Evolutionary conservation across 2,329 filamentous ascomycete species (phyloP).

Genomic region (Arthrobotrys pseudoclavata): DNA sequence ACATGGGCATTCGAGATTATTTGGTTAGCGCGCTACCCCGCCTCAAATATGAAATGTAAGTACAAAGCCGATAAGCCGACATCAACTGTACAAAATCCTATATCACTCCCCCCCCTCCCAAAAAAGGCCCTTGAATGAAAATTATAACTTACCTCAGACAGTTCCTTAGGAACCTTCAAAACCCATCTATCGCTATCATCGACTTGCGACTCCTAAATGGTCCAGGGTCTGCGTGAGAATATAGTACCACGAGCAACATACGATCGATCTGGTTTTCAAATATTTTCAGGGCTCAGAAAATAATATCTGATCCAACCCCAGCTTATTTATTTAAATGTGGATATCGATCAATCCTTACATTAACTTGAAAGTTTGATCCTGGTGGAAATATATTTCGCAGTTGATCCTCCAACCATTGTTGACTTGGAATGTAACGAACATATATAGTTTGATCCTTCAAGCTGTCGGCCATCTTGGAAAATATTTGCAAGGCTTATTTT

Average conservation of each 20-base stretch:
- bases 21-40: too few relatives aligned
- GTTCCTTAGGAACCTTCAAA: not conserved
- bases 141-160: not conserved
- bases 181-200: not conserved
- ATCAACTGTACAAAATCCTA: too few relatives aligned
- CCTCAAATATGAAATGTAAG: too few relatives aligned
- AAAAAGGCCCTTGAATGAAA: not conserved
- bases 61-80: too few relatives aligned
- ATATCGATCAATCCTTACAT: too few relatives aligned
- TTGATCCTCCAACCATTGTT: not conserved
- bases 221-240: not conserved
- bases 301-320: too few relatives aligned
- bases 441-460: not conserved
- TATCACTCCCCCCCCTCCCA: too few relatives aligned
- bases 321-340: too few relatives aligned
- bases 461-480: not conserved
- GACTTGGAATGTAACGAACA: not conserved
- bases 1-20: too few relatives aligned
- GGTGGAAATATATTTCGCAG: not conserved
- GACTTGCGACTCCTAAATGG: not conserved
- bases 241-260: not conserved
- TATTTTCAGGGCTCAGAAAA: not conserved
- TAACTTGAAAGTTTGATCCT: too few relatives aligned
- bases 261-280: not conserved
- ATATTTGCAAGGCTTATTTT: too few relatives aligned